These are phyloP conservation scores for Cladosporium sp. DNA, from an alignment of 2,329 filamentous ascomycete genomes.

Conservation along the genomic window DNA sequence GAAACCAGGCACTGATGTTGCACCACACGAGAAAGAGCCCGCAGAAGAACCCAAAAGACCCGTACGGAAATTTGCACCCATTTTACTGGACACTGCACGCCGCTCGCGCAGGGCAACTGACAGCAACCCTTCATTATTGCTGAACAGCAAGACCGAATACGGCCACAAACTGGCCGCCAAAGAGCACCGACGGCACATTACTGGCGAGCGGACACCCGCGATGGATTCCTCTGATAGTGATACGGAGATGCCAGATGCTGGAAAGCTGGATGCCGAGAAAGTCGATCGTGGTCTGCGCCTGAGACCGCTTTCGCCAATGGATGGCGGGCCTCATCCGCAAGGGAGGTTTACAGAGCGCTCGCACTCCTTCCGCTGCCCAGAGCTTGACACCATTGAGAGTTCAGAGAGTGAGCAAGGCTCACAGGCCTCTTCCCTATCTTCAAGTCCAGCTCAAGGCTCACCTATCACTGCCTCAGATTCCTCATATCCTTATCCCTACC, in stretches of 20 bases:
- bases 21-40: neutral
- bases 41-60: slow-evolving; percentile 22
- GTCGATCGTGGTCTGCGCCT: slow-evolving; percentile 15
- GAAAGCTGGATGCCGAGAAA: slow-evolving; percentile 1
- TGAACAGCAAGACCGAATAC: slow-evolving; percentile 65
- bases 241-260: slow-evolving; percentile 5
- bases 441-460: slow-evolving; percentile 33
- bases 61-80: slow-evolving; percentile 63
- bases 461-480: slow-evolving; percentile 46
- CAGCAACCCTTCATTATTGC: slow-evolving; percentile 56
- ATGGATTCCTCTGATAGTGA: slow-evolving; percentile 9
- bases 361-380: slow-evolving; percentile 59
- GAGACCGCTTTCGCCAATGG: slow-evolving; percentile 25
- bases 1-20: neutral
- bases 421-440: slow-evolving; percentile 42
- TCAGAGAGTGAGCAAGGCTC: slow-evolving; percentile 46
- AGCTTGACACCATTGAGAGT: slow-evolving; percentile 58
- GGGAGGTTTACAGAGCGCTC: slow-evolving; percentile 31
- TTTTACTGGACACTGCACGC: slow-evolving; percentile 75
- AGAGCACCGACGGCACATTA: slow-evolving; percentile 29
- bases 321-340: slow-evolving; percentile 29
- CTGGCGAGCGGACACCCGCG: slow-evolving; percentile 18
- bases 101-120: slow-evolving; percentile 66
- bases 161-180: slow-evolving; percentile 26
- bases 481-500: slow-evolving; percentile 30